Evolutionary conservation across 768 basidiomycete species (phyloP).

Genomic region (Dictyophora rubrovolvata): DNA sequence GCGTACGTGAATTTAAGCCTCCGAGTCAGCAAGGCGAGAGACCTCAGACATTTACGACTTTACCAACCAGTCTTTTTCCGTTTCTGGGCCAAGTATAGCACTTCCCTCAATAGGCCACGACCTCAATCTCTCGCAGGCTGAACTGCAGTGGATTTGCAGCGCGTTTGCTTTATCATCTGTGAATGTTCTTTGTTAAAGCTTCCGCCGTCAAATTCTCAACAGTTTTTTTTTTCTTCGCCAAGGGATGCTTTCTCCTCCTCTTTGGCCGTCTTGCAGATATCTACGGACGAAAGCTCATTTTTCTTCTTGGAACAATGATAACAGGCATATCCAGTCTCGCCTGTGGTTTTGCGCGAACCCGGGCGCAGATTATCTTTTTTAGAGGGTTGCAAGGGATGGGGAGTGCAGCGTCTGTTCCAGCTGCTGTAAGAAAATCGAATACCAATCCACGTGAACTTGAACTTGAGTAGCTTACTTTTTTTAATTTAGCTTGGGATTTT

Average conservation of each 20-base stretch:
- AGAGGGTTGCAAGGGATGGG: conserved; percentile 78
- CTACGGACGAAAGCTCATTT: conserved; percentile 62
- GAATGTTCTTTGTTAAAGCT: conserved; percentile 11
- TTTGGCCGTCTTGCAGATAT: conserved; percentile 75
- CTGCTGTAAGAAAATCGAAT: conserved; percentile 40
- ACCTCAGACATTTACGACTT: neutral
- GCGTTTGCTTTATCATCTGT: conserved; percentile 63
- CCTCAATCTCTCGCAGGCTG: conserved; percentile 37
- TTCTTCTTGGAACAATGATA: conserved; percentile 46
- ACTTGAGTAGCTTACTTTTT: neutral
- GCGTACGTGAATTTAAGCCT: conserved; percentile 7
- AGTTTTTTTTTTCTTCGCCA: neutral
- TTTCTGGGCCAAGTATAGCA: conserved; percentile 24
- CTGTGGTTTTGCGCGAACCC: conserved; percentile 53
- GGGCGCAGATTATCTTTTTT: conserved; percentile 52
- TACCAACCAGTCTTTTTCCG: neutral
- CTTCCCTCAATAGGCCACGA: conserved; percentile 42
- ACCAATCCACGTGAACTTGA: too few species aligned
- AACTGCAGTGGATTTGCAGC: conserved; percentile 58
- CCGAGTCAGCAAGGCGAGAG: too few species aligned
- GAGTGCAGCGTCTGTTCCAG: conserved; percentile 63
- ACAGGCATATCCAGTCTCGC: conserved; percentile 50
- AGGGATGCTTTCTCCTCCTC: conserved; percentile 73
- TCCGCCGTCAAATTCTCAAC: neutral
- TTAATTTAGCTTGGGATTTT: conserved; percentile 60